Evolutionary conservation across 108 stramenopile species (phyloP), one percentile per base, ranked within the genome.

Genomic region (Hondaea fermentalgiana): DNA sequence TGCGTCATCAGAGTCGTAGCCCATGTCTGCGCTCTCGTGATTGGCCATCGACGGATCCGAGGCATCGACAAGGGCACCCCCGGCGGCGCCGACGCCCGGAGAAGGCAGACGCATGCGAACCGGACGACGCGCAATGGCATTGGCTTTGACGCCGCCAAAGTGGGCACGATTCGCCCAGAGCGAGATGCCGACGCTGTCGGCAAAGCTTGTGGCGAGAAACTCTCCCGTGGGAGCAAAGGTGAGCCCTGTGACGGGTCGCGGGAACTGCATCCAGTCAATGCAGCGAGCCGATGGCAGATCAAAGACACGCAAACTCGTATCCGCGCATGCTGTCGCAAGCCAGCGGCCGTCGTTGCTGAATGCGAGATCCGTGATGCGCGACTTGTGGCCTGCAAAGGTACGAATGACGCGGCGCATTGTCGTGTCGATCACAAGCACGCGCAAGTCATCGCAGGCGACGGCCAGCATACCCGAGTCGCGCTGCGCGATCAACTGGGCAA

Each of bases 171-270:
- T 97, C 64, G 96, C 96, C 97, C 97, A 99, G 5, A 99, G 89
- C 88, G 94, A 94, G 60, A 99, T 93, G 44, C 97, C 98, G 23
- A 95, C 88, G 64, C 90, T 93, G 45, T 94, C 96, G 5, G 88
- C 89, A 91, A 98, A 98, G 49, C 95, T 93, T 45, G 98, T 98
- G 60, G 96, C 96, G 44, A 99, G 90, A 90, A 96, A 98, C 93
- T 99, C 98, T n/a, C 98, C 98, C 6, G 97, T 97, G 10, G 97
- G 97, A 58, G 96, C 96, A 28, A 97, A 89, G 4, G 96, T 93
- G 59, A 99, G 83, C 23, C 96, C 94, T 8, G 97, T 96, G 72
- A 87, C 91, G 14, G 95, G 92, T 35, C 95, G 93, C 35, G 92
- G 87, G 92, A 99, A 99, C 45, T 89, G 60, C 90, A 99, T 88